Evolutionary conservation across 2,329 filamentous ascomycete species (phyloP).

Genomic region (Fusarium avenaceum): DNA sequence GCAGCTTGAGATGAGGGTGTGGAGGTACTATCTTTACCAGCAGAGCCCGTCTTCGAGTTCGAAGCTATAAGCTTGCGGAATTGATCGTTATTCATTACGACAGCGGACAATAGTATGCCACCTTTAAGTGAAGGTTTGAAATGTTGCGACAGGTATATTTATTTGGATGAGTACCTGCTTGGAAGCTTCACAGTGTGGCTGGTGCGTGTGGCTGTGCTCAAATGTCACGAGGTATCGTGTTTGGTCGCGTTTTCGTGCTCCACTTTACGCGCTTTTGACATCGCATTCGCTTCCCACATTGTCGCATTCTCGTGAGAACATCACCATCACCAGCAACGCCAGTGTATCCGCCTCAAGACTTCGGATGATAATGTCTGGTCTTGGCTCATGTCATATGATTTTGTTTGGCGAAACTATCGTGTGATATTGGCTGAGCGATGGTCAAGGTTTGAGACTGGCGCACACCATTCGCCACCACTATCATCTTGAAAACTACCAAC

Average conservation of each 20-base stretch:
- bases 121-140: not conserved
- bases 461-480: constrained; percentile 15
- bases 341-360: not conserved
- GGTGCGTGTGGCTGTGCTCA: constrained; percentile 37
- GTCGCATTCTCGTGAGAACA: constrained; percentile 7
- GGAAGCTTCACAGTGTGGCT: constrained; percentile 41
- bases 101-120: not conserved
- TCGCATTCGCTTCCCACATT: constrained; percentile 12
- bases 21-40: constrained; percentile 62
- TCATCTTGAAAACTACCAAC: constrained; percentile 13
- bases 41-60: constrained; percentile 57
- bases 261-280: constrained; percentile 55
- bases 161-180: not conserved
- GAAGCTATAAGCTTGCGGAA: constrained; percentile 83
- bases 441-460: constrained; percentile 4
- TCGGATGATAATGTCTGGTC: not conserved
- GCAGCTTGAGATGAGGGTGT: constrained; percentile 46
- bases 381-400: not conserved
- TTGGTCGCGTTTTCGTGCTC: constrained; percentile 45
- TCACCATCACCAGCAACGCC: not conserved
- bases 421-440: constrained; percentile 16
- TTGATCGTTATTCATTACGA: constrained; percentile 91
- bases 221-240: constrained; percentile 60
- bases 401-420: not conserved
- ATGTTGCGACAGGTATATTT: constrained; percentile 10